Conservation (phyloP, 305 asterid genomes). For the Nicotiana rustica region DNA sequence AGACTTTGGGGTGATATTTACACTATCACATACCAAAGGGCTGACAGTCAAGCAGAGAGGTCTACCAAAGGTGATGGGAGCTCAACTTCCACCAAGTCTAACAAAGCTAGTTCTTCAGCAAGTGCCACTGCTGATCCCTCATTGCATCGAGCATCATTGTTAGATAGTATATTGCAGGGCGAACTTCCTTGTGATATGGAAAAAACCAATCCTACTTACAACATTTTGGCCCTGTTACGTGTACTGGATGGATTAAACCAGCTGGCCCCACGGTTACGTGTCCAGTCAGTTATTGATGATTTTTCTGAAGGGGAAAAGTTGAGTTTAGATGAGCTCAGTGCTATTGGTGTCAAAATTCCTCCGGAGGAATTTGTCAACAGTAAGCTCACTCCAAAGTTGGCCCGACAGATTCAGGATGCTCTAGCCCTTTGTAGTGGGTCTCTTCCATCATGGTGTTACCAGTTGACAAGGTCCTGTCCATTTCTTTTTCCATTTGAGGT, state of each 20-base stretch:
- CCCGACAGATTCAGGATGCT: conserved; percentile 96
- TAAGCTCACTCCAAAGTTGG: conserved; percentile 94
- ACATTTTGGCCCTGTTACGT: conserved; percentile 86
- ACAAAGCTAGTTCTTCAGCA: conserved; percentile 64
- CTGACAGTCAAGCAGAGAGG: conserved; percentile 72
- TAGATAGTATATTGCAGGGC: conserved; percentile 94
- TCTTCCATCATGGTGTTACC: conserved; percentile 99
- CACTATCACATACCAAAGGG: conserved; percentile 87
- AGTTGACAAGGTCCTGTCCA: conserved; percentile 95
- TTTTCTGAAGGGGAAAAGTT: conserved; percentile 79
- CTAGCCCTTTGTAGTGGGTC: conserved; percentile 98
- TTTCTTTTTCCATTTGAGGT: conserved; percentile 97
- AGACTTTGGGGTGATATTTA: conserved; percentile 90
- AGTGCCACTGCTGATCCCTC: conserved; percentile 54
- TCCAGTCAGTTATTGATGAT: conserved; percentile 63
- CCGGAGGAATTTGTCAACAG: conserved; percentile 73
- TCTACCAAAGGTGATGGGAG: conserved; percentile 58
- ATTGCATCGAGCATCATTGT: conserved; percentile 62
- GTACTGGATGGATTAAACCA: conserved; percentile 97
- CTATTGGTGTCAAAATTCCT: conserved; percentile 62
- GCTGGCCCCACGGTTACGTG: conserved; percentile 84
- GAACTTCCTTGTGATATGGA: conserved; percentile 96
- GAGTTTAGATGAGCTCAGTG: conserved; percentile 59
- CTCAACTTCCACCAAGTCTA: conserved; percentile 65
- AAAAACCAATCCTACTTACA: conserved; percentile 83